Evolutionary conservation across 2,329 filamentous ascomycete species (phyloP).

Genomic region (Didymella sp.): DNA sequence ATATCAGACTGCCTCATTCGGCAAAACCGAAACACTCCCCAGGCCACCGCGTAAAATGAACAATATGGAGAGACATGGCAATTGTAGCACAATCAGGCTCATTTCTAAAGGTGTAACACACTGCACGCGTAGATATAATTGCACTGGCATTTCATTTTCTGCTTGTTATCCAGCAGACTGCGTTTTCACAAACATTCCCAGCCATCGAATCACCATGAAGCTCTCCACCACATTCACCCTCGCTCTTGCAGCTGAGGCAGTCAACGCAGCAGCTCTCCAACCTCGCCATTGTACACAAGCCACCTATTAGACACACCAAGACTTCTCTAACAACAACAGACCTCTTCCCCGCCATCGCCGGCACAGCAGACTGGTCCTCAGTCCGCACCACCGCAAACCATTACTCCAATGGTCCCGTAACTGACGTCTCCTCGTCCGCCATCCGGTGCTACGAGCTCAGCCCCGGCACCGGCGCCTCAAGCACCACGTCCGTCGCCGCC

Average conservation of each 20-base stretch:
- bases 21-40: slow-evolving; percentile 25
- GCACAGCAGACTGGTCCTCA: slow-evolving; percentile 40
- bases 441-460: slow-evolving; percentile 47
- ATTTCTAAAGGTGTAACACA: slow-evolving; percentile 12
- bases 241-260: slow-evolving; percentile 27
- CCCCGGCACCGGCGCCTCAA: slow-evolving; percentile 25
- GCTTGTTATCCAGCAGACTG: not conserved
- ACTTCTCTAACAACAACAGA: slow-evolving; percentile 32
- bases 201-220: slow-evolving; percentile 31
- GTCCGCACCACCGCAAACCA: slow-evolving; percentile 45
- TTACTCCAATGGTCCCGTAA: slow-evolving; percentile 39
- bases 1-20: slow-evolving; percentile 33
- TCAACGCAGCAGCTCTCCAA: slow-evolving; percentile 34
- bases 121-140: slow-evolving; percentile 15
- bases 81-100: slow-evolving; percentile 11
- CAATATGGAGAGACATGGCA: slow-evolving; percentile 25
- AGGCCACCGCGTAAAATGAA: slow-evolving; percentile 33
- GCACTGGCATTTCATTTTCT: not conserved
- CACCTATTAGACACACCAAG: not conserved
- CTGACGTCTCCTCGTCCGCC: slow-evolving; percentile 39
- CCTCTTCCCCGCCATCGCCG: slow-evolving; percentile 21
- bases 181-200: not conserved
- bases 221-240: slow-evolving; percentile 29
- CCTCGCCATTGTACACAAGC: slow-evolving; percentile 30
- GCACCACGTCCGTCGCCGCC: slow-evolving; percentile 36